Base-by-base conservation (phyloP, 2,329 filamentous ascomycete species). In the Raffaelea arxii region DNA sequence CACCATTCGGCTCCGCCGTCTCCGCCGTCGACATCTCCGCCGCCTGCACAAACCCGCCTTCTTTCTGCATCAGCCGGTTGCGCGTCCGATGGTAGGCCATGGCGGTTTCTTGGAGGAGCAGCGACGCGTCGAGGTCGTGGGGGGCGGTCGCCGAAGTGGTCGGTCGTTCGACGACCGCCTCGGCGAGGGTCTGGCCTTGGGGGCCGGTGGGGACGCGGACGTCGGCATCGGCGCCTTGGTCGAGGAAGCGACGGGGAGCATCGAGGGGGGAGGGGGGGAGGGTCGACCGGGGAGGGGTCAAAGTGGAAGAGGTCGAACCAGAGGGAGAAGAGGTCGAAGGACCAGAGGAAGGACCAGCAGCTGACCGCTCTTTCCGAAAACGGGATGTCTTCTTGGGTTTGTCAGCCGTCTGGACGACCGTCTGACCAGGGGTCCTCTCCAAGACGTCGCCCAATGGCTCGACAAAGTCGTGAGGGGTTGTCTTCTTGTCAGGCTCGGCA, bases 71-170 rank as follows among this genome's bases (percentile, higher is more conserved):
- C 64, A 94, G 82, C 57, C 77, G 78, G 60, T 90, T 94, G 19
- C 91, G 83, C 62, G 86, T 72, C 39, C 78, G 80, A 61, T 94
- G 84, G 62, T 94, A 94, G 59, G 94, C 86, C 32, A 79, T 77
- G 7, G 86, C 82, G 14, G 94, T 80, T 61, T 94, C 84, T 51
- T 86, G 80, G 45, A 84, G 76, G 43, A 91, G 70, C 25, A 90
- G 68, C 19, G 79, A 72, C 5, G 84, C 78, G 55, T 95, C 84
- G 35, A 91, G 70, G 53, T 86, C 82, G 54, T 85, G 77, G 0
- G 78, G 77, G 50, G 65, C 63, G 37, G 51, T 58, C 7, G 60
- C 53, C 23, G 54, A 53, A 2, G 54, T 47, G 3, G 64, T 58
- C 9, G 65, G 59, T 36, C 74, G 72, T 60, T 84, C 80, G 21